phyloP scores from a whole-genome alignment of 2,329 filamentous ascomycete genomes.

The Xylariaceae sp. region DNA sequence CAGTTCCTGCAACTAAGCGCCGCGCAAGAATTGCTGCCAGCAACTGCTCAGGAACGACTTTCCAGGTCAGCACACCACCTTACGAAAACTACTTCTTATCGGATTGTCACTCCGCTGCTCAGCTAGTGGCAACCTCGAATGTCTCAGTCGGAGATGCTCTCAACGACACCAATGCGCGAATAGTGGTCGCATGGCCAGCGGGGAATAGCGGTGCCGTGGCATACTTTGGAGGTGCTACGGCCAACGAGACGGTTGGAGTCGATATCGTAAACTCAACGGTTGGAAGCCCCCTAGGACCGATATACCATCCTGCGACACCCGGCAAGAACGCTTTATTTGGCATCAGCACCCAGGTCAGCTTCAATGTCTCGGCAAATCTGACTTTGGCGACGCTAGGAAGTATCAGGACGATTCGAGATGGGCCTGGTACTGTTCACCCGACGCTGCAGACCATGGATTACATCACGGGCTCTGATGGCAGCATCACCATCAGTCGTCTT shows the following conservation, averaged over 20 bases:
- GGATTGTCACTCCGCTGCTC: slow-evolving; percentile 56
- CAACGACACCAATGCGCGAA: too few relatives aligned
- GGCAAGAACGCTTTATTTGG: too few relatives aligned
- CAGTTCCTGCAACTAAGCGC: too few relatives aligned
- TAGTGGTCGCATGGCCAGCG: slow-evolving; percentile 62
- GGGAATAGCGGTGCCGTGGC: slow-evolving; percentile 59
- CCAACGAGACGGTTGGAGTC: slow-evolving; percentile 52
- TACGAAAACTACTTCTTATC: slow-evolving; percentile 65
- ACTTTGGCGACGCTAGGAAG: slow-evolving; percentile 57
- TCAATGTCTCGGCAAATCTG: slow-evolving; percentile 55
- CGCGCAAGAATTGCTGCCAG: too few relatives aligned
- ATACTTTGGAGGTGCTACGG: slow-evolving; percentile 53
- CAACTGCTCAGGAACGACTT: too few relatives aligned
- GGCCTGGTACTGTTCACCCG: too few relatives aligned
- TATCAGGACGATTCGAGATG: slow-evolving; percentile 60
- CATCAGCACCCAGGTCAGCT: slow-evolving; percentile 48
- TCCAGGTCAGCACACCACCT: too few relatives aligned
- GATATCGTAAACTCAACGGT: slow-evolving; percentile 44
- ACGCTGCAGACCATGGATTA: too few relatives aligned
- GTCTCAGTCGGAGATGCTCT: too few relatives aligned
- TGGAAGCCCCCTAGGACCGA: slow-evolving; percentile 44
- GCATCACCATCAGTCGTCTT: slow-evolving; percentile 45
- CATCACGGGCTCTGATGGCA: too few relatives aligned
- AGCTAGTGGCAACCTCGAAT: slow-evolving; percentile 62
- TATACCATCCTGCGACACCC: too few relatives aligned